A percentile compares a stretch with the other conserved stretches of the same genome.
phyloP scores from a whole-genome alignment of 306 rosid genomes.

The Erythrophleum fordii region DNA sequence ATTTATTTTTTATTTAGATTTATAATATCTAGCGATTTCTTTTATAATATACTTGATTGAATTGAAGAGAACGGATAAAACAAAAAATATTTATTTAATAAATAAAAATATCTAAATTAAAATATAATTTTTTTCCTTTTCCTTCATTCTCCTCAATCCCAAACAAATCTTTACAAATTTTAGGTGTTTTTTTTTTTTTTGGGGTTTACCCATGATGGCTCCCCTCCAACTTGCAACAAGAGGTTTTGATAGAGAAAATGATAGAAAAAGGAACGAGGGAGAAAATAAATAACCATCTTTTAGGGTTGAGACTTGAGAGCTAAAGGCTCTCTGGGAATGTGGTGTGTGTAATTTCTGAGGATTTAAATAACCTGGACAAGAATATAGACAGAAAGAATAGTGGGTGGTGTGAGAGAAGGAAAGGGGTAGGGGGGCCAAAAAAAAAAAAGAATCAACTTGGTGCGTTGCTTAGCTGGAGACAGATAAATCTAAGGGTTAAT shows the following conservation, averaged over 20 bases:
- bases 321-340: constrained; percentile 23
- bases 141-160: too few relatives aligned
- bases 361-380: constrained; percentile 33
- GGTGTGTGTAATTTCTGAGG: constrained; percentile 31
- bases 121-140: too few relatives aligned
- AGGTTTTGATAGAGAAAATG: constrained; percentile 33
- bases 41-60: too few relatives aligned
- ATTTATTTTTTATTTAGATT: too few relatives aligned
- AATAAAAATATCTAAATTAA: too few relatives aligned
- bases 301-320: constrained; percentile 8
- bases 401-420: not conserved
- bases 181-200: not conserved
- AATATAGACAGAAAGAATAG: constrained; percentile 24
- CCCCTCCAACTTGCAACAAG: constrained; percentile 38
- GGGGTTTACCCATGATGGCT: not conserved
- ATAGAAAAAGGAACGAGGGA: not conserved
- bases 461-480: constrained; percentile 88
- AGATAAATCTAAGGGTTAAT: constrained; percentile 76
- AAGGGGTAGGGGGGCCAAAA: not conserved
- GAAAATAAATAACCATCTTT: constrained; percentile 16
- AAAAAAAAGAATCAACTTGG: constrained; percentile 54
- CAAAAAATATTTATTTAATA: too few relatives aligned
- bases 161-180: not conserved
- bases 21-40: too few relatives aligned
- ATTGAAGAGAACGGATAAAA: too few relatives aligned